Percentiles rank a stretch among this genome's conserved stretches.
These are phyloP conservation scores for Ottelia alismoides DNA, from an alignment of 106 monocot genomes.

Conservation along the genomic window DNA sequence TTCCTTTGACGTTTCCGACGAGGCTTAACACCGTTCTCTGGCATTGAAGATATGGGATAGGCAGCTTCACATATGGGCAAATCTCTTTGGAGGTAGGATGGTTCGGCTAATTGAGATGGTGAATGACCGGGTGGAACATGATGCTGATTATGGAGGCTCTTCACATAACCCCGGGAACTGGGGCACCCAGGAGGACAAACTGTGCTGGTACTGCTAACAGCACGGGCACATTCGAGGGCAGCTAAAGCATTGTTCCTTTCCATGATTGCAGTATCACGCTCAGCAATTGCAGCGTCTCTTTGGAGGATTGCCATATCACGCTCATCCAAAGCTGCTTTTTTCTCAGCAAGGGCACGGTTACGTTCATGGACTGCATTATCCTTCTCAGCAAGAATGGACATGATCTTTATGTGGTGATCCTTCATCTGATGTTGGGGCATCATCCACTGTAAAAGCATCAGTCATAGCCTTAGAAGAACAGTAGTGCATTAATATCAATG, in stretches of 20 bases:
- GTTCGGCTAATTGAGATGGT: slow-evolving; percentile 26
- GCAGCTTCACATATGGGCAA: slow-evolving; percentile 42
- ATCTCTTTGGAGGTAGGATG: slow-evolving; percentile 37
- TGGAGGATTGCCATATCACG: slow-evolving; percentile 68
- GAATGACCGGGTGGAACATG: slow-evolving; percentile 21
- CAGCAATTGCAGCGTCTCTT: slow-evolving; percentile 59
- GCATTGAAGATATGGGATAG: slow-evolving; percentile 37
- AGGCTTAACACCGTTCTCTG: slow-evolving; percentile 17
- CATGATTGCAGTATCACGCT: slow-evolving; percentile 58
- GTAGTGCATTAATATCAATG: too few relatives aligned
- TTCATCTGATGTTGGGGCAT: slow-evolving; percentile 83
- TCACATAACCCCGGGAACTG: slow-evolving; percentile 7
- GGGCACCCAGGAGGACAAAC: slow-evolving; percentile 15
- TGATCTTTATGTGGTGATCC: slow-evolving; percentile 41
- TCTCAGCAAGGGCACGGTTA: slow-evolving; percentile 56
- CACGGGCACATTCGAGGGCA: slow-evolving; percentile 43
- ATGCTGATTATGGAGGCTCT: slow-evolving; percentile 19
- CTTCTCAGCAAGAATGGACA: slow-evolving; percentile 47
- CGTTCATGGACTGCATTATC: slow-evolving; percentile 71
- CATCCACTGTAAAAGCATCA: slow-evolving; percentile 53
- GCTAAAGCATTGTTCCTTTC: slow-evolving; percentile 71
- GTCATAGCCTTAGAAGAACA: too few relatives aligned
- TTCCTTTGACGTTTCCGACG: slow-evolving; percentile 14
- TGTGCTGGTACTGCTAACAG: slow-evolving; percentile 13
- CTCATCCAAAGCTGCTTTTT: slow-evolving; percentile 71